phyloP scores from a whole-genome alignment of 2,329 filamentous ascomycete species.

The Myotisia sp. region DNA sequence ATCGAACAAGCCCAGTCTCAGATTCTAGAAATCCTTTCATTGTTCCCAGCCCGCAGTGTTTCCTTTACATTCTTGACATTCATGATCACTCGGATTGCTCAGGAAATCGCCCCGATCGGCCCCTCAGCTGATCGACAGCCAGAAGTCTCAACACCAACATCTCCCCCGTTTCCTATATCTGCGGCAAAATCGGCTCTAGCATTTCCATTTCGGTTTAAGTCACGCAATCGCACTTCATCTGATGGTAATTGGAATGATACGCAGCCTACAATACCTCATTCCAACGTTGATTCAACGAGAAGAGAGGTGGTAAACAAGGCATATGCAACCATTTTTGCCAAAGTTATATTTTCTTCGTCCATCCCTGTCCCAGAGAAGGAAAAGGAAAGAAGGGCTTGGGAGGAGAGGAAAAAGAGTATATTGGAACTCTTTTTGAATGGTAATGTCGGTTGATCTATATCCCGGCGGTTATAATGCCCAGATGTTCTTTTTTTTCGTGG shows the following conservation, averaged over 20 bases:
- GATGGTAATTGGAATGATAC: constrained; percentile 4
- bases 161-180: constrained; percentile 1
- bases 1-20: constrained; percentile 44
- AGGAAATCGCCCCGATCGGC: constrained; percentile 37
- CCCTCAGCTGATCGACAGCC: constrained; percentile 5
- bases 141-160: constrained; percentile 23
- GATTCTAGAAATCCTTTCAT: constrained; percentile 60
- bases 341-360: constrained; percentile 44
- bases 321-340: constrained; percentile 52
- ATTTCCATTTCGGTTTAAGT: constrained; percentile 11
- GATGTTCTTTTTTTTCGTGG: too few relatives aligned
- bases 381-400: constrained; percentile 45
- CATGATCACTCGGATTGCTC: constrained; percentile 50
- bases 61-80: constrained; percentile 77
- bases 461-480: too few relatives aligned
- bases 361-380: constrained; percentile 31
- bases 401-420: constrained; percentile 51
- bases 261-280: constrained; percentile 20
- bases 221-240: constrained; percentile 5
- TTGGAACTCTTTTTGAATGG: constrained; percentile 55
- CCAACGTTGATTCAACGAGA: constrained; percentile 38
- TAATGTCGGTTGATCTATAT: constrained; percentile 1
- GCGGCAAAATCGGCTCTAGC: constrained; percentile 6
- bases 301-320: constrained; percentile 46
- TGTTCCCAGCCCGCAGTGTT: constrained; percentile 66